Evolutionary conservation across 768 basidiomycete genomes (phyloP).

Genomic region (Piloderma croceum): DNA sequence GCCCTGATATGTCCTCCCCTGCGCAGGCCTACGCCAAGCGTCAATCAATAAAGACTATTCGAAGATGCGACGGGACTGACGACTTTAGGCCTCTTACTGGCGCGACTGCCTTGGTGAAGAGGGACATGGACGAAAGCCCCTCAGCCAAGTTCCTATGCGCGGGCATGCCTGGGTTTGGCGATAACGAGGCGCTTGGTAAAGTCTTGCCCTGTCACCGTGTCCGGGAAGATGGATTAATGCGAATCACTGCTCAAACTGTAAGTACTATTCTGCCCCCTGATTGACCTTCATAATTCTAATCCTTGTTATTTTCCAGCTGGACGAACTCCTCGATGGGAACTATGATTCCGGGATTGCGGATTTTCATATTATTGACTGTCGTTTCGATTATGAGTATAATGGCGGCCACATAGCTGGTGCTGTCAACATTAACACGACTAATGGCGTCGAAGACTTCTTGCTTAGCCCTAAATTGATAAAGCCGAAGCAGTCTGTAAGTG

Average conservation of each 20-base stretch:
- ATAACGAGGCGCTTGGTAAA: constrained; percentile 90
- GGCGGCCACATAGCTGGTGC: constrained; percentile 93
- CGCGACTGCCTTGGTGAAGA: constrained; percentile 47
- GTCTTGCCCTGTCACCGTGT: constrained; percentile 91
- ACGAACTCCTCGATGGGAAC: constrained; percentile 69
- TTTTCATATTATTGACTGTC: constrained; percentile 88
- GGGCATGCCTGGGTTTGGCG: constrained; percentile 82
- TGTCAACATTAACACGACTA: constrained; percentile 81
- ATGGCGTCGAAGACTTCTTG: constrained; percentile 74
- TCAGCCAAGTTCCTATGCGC: constrained; percentile 49
- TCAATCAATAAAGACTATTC: constrained; percentile 70
- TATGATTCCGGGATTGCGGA: constrained; percentile 60
- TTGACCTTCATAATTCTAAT: constrained; percentile 2
- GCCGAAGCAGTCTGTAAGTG: constrained; percentile 68
- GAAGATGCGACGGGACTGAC: constrained; percentile 77
- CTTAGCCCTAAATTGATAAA: constrained; percentile 51
- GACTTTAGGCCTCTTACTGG: constrained; percentile 74
- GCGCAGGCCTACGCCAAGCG: constrained; percentile 77
- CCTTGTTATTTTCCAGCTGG: constrained; percentile 47
- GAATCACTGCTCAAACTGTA: constrained; percentile 78
- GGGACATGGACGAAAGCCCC: constrained; percentile 55
- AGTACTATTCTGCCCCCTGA: constrained; percentile 22
- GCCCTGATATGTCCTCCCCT: constrained; percentile 69
- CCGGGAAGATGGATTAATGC: constrained; percentile 91
- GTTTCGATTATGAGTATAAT: constrained; percentile 93